Conservation (phyloP, 306 rosid genomes). For the Medicago lupulina region DNA sequence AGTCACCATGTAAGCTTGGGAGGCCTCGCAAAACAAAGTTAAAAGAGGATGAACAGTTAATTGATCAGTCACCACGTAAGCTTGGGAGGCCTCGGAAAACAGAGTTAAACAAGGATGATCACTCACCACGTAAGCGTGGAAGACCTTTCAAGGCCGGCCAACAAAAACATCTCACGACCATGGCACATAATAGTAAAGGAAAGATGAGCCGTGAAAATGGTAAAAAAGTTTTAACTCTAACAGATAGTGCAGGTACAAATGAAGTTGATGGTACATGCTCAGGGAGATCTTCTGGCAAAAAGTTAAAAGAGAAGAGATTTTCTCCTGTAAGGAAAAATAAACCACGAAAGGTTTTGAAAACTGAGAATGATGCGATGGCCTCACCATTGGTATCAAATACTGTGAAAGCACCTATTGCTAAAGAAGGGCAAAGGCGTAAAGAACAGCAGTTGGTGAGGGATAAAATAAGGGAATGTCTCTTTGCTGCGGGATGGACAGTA, state of each 20-base stretch:
- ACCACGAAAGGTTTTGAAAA: conserved; percentile 41
- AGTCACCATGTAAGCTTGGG: conserved; percentile 45
- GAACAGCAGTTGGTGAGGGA: conserved; percentile 69
- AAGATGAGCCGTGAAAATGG: conserved; percentile 31
- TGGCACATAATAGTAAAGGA: conserved; percentile 42
- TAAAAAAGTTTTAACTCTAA: conserved; percentile 38
- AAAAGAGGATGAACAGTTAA: conserved; percentile 10
- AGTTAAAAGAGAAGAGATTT: conserved; percentile 34
- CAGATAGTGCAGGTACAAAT: conserved; percentile 35
- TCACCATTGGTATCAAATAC: conserved; percentile 33
- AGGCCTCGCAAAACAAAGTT: conserved; percentile 43
- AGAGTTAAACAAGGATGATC: conserved; percentile 6
- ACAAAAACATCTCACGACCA: conserved; percentile 39
- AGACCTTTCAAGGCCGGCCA: conserved; percentile 47
- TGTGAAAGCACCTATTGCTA: conserved; percentile 12
- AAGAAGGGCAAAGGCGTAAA: conserved; percentile 19
- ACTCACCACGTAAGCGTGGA: conserved; percentile 54
- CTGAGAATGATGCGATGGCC: conserved; percentile 40
- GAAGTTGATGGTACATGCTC: conserved; percentile 36
- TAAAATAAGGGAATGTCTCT: conserved; percentile 61
- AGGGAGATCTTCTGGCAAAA: conserved; percentile 44
- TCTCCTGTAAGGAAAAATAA: conserved; percentile 42
- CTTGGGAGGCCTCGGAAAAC: conserved; percentile 54
- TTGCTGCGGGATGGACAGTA: conserved; percentile 88
- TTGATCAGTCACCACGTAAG: conserved; percentile 44